Base-by-base conservation (phyloP, 2,329 filamentous ascomycete species). In the Trichoderma semiorbis region DNA sequence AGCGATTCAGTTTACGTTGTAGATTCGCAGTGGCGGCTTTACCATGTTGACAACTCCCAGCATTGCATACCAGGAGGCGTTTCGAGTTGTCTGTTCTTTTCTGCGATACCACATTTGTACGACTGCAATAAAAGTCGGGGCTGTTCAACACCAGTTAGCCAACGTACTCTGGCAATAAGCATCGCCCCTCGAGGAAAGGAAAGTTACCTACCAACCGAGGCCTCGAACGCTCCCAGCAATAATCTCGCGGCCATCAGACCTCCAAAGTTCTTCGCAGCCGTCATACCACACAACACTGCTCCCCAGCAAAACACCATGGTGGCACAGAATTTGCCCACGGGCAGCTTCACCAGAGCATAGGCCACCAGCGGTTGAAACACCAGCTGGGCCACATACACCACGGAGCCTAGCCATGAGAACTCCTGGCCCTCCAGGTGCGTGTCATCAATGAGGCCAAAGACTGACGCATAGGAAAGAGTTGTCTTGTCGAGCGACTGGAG, bases 341-440 rank as follows among this genome's bases (percentile, higher is more conserved):
- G 88, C 0, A 87, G 74, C 74, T 86, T 86, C 32, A 88, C 86
- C 0, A 88, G 81, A 7, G 86, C 86, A 71, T 85, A 89, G 0
- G 86, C 86, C 12, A 87, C 83, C 14, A 89, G 76, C 43, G 86
- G 87, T n/a, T 87, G 87, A 32, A 88, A 77, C 28, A 79, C 77
- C 16, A 81, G 75, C 34, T 81, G 79, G 0, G 78, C 76, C 3
- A 79, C 69, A 58, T 80, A 83, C 16, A 83, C 76, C 32, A 83
- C 78, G 0, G 80, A 81, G 10, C 80, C 80, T 0, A 94, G 84
- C 92, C 92, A 94, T 30, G 86, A 88, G 78, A 90, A 94, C 81
- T 93, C 78, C 21, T 79, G 74, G 36, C 80, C 82, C 0, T 79
- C 75, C 5, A 90, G 79, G n/a, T 82, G 74, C 0, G 86, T 83